Evolutionary conservation across 768 basidiomycete species (phyloP).

Genomic region (Saitozyma podzolica): DNA sequence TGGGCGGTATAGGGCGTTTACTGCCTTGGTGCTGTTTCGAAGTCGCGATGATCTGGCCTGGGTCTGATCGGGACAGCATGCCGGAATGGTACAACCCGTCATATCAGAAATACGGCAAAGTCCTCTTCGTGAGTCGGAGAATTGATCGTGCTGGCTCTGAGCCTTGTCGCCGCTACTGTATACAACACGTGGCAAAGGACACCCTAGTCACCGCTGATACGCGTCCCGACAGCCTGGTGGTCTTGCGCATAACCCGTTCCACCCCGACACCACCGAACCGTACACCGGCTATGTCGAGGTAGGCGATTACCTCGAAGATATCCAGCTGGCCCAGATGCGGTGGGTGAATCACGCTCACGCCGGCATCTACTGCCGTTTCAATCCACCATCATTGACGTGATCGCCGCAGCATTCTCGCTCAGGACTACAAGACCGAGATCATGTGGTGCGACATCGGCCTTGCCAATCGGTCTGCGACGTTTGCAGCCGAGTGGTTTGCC

Average conservation of each 20-base stretch:
- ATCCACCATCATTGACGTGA: no score
- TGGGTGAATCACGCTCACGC: no score
- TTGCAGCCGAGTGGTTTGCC: slow-evolving; percentile 6
- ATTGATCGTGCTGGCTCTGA: background rate
- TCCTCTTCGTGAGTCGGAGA: background rate
- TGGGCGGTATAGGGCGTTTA: no score
- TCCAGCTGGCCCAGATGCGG: slow-evolving; percentile 9
- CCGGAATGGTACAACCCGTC: slow-evolving; percentile 5
- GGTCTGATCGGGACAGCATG: slow-evolving; percentile 1
- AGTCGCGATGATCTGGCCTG: no score
- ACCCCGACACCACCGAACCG: background rate
- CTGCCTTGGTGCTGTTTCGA: no score
- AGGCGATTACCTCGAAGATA: slow-evolving; percentile 7
- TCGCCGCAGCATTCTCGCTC: slow-evolving; percentile 3
- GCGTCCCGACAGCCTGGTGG: slow-evolving; percentile 4
- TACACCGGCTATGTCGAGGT: slow-evolving; percentile 6
- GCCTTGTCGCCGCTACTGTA: background rate
- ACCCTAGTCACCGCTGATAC: background rate
- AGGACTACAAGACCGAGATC: slow-evolving; percentile 7
- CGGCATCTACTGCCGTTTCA: no score
- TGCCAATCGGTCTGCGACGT: slow-evolving; percentile 5
- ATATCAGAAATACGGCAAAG: slow-evolving; percentile 6
- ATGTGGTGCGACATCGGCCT: slow-evolving; percentile 15
- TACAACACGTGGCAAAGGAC: background rate
- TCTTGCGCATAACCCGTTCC: slow-evolving; percentile 1